Base-by-base conservation (phyloP, 1,139 yeast genomes). In the Pichiaceae sp. region DNA sequence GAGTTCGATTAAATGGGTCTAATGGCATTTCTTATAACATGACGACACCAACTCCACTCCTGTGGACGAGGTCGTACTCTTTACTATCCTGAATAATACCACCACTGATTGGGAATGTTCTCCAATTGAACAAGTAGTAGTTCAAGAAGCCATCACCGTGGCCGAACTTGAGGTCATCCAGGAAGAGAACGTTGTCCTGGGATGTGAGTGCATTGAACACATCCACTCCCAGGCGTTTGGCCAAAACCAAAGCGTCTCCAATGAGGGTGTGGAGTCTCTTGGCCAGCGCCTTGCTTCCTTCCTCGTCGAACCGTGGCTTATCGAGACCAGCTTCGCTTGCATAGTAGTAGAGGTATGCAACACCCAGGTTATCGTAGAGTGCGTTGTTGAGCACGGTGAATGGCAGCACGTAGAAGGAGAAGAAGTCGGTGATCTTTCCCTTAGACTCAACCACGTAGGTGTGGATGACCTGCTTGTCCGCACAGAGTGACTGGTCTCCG, bases 111-210 rank as follows among this genome's bases (percentile, higher is more conserved):
- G 87, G 89, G 63, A 75, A 77, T 5, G 93, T 79, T 54, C 70
- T 78, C 65, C 89, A 91, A 59, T 91, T 91, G 70, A 91, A 93
- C 51, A 93, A 64, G 56, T 91, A 91, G 58, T 82, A 93, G 61
- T 91, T 84, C 54, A 91, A 70, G 56, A 74, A 74, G 1, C 98
- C 99, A 57, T 91, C 97, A 32, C 99, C 99, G 35, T 78, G 75
- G 18, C 96, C 96, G 58, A 93, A 91, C 57, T 86, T 85, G 60
- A 85, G 70, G 35, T 82, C 78, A 29, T 84, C 81, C 48, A 91
- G 65, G 61, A 91, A 86, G 42, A 78, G 63, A 8, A 87, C 73
- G 56, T 91, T 93, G 56, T 91, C 98, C 62, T 89, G 95, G 11
- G 87, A 70, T 0, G 96, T 78, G 43, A 91, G 69, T 14, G 96